Base-by-base conservation (phyloP, 208 protist species). In the Acanthamoeba healyi region DNA sequence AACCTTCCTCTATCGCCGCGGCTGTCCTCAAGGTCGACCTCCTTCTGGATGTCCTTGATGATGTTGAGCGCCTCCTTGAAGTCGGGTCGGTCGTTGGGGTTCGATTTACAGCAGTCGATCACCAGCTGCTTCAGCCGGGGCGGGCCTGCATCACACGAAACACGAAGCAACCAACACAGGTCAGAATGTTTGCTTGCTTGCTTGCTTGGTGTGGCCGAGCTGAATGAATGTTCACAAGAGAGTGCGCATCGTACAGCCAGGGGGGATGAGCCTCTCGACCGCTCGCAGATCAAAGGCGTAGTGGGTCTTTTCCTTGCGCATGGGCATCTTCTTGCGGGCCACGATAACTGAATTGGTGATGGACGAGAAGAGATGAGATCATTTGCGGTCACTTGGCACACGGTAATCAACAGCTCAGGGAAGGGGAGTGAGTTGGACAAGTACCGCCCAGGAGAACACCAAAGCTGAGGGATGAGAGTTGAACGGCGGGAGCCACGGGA, bases 241-340 rank as follows among this genome's bases (percentile, higher is more conserved):
- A n/a, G n/a, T n/a, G n/a, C n/a, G n/a, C n/a, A n/a, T n/a, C 29
- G 70, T 49, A 79, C 70, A 79, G 70, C 70, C 70, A 26, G 70
- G 70, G 38, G 70, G 70, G 36, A 79, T 79, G 9, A 79, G 70
- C 70, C 46, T 79, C 70, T 79, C 70, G 32, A 79, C 70, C 4
- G 70, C 70, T 22, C 70, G 14, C 32, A 79, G 36, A 24, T 79
- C 70, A 24, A 79, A 79, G 38, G 70, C 70, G 70, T 79, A 79
- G 40, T 79, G 70, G 32, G 70, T 49, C 70, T 79, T 79, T 36
- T 79, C 70, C 70, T 79, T 79, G 19, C 70, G 70, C 70, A 79
- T 79, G 70, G 70, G 70, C 70, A 79, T 79, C 70, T 79, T 79
- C 70, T 79, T 79, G 32, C 70, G 70, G 19, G 70, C 70, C 70